Evolutionary conservation across 2,329 filamentous ascomycete species (phyloP), one percentile per base, ranked within the genome.

Genomic region (Colletotrichum simmondsii): DNA sequence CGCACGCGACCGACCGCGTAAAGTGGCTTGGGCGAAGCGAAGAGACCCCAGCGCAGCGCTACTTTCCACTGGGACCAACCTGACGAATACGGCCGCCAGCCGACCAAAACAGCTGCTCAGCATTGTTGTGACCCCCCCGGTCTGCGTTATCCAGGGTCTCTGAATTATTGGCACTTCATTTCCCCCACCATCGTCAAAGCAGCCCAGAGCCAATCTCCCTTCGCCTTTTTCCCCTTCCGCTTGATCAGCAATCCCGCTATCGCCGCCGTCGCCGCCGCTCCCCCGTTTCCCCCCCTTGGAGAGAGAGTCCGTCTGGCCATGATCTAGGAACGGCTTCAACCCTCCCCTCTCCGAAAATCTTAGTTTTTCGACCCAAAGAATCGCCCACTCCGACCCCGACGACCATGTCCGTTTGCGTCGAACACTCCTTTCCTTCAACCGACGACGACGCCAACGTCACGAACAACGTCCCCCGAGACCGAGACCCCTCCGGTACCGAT

Each of bases 121-220:
- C 68, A 73, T 71, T 72, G 58, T 67, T 64, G 53, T 67, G 68
- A 71, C 56, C 67, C 57, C 67, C 61, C 71, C 57, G 71, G 71
- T 71, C 71, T 73, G 53, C 53, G 65, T 61, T 61, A 73, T 72
- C 71, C 63, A 73, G 72, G 73, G 73, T 73, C 70, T 73, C 66
- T 73, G 32, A 69, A 73, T 69, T 73, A 74, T 74, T 74, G 73
- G 65, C 58, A 74, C 66, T 72, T 74, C 73, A 74, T 74, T 74
- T 74, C 73, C 73, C 71, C 73, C 73, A 73, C 73, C 66, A 69
- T 73, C 73, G 71, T 68, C 71, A 73, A 73, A 70, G 71, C 65
- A 68, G 58, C 37, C 42, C 70, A 24, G 61, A 35, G 42, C 70
- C 65, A 73, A 73, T 74, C 65, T 74, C 61, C 65, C 65, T 74